phyloP scores from a whole-genome alignment of 768 basidiomycete species.

The Agaricus blazei region DNA sequence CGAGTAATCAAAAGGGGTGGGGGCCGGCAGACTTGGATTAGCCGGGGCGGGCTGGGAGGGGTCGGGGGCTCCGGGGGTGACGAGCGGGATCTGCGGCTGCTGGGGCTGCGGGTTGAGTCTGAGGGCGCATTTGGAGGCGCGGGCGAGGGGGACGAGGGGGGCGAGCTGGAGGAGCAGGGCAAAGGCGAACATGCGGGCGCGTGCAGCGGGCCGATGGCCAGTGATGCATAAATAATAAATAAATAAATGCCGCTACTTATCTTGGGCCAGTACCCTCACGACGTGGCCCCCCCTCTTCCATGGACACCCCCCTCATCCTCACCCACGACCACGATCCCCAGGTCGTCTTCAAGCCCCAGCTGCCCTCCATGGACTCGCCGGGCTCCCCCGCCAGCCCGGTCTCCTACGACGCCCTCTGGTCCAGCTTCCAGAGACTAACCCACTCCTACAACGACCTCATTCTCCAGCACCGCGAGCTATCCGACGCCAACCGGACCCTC shows the following conservation, averaged over 20 bases:
- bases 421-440: not conserved
- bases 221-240: not conserved
- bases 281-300: not conserved
- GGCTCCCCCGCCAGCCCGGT: not conserved
- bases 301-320: constrained; percentile 4
- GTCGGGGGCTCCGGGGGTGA: not conserved
- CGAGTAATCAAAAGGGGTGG: constrained; percentile 15
- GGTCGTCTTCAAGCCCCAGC: constrained; percentile 1
- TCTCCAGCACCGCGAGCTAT: constrained; percentile 1
- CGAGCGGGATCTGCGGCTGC: not conserved
- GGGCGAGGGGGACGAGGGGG: not conserved
- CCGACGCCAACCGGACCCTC: not conserved
- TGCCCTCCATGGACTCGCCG: not conserved
- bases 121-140: constrained; percentile 4
- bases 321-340: constrained; percentile 7
- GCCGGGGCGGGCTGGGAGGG: not conserved
- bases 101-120: not conserved
- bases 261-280: not conserved
- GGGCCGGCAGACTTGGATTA: not conserved
- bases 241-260: not conserved
- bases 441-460: constrained; percentile 5
- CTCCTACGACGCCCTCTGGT: constrained; percentile 1
- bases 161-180: not conserved
- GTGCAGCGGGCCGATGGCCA: too few relatives aligned
- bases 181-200: too few relatives aligned